Evolutionary conservation across 164 flowering plant species (phyloP).

Genomic region (Dillenia suffruticosa): DNA sequence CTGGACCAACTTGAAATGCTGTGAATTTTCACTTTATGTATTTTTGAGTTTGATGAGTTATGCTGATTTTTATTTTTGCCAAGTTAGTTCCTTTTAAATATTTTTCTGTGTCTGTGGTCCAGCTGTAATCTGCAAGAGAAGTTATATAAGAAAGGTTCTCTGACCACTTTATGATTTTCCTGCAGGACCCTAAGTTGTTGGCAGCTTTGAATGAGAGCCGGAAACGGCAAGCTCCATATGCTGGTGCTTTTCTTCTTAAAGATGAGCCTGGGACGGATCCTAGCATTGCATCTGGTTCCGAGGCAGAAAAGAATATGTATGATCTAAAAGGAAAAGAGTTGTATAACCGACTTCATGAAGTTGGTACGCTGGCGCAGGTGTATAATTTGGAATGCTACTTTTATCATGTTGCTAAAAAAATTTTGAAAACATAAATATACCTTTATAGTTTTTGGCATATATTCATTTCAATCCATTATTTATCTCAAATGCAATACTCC

Average conservation of each 20-base stretch:
- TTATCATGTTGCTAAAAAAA: not conserved
- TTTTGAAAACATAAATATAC: no score
- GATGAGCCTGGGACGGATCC: slow-evolving; percentile 76
- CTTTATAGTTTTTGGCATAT: not conserved
- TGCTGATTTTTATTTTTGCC: no score
- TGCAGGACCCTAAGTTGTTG: slow-evolving; percentile 89
- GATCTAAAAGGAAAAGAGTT: slow-evolving; percentile 85
- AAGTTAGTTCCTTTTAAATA: no score
- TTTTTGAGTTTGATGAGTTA: no score
- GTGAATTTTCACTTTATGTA: no score
- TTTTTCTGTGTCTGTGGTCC: not conserved
- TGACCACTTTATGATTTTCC: slow-evolving; percentile 1
- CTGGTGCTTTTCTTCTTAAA: slow-evolving; percentile 94
- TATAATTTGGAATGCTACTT: not conserved
- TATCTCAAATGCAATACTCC: slow-evolving; percentile 13
- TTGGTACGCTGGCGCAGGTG: slow-evolving; percentile 98
- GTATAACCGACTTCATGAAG: slow-evolving; percentile 86
- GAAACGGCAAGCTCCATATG: slow-evolving; percentile 85
- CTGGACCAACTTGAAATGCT: no score
- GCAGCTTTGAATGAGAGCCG: slow-evolving; percentile 78
- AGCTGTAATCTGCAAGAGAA: no score
- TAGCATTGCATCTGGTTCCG: slow-evolving; percentile 42
- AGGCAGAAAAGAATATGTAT: slow-evolving; percentile 55
- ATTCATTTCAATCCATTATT: not conserved
- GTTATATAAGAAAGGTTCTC: slow-evolving; percentile 1